Evolutionary conservation across 2,329 filamentous ascomycete genomes (phyloP), one percentile per base, ranked within the genome.

Genomic region (Colletotrichum lindemuthianum): DNA sequence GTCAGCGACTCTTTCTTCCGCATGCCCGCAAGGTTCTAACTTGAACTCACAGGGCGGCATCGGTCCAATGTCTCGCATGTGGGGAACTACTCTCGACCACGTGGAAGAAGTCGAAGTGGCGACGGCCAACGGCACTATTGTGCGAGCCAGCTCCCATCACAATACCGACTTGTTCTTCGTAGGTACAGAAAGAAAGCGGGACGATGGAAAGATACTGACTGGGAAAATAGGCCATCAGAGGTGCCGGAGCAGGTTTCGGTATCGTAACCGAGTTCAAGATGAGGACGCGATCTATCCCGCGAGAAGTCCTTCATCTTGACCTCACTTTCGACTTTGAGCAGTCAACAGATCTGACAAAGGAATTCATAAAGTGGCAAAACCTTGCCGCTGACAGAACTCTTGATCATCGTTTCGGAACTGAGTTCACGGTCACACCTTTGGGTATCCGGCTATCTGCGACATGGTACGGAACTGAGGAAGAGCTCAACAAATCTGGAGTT

Each of bases 1-100:
- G 83, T 84, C 68, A 68, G 80, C 73, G 3, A 12, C 2, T 8
- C 33, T 48, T 13, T 6, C 8, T 5, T n/a, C 33, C 45, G 24
- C 16, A 12, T 13, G 10, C 10, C 4, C 13, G 10, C 45, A 12
- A 13, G 10, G 4, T 15, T 36, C 45, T 59, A 11, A 56, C 36
- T 7, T 24, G 24, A 24, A 8, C 8, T 3, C 52, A 11, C 63
- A 86, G 81, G 86, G 86, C 47, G 86, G 86, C 1, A 78, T 86
- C 2, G 86, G 86, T 0, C 82, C 84, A 9, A 80, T 81, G 67
- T 87, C 85, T 8, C 79, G 86, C 13, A 85, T 86, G 80, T 88
- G 85, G 84, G 86, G 86, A 53, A 78, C 78, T 2, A 78, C 80
- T 8, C 76, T 88, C 2, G 86, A 88, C 68, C 83, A 86, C 39